These are phyloP conservation scores for Prunus fruticosa DNA, from an alignment of 306 rosid species.

Conservation along the genomic window DNA sequence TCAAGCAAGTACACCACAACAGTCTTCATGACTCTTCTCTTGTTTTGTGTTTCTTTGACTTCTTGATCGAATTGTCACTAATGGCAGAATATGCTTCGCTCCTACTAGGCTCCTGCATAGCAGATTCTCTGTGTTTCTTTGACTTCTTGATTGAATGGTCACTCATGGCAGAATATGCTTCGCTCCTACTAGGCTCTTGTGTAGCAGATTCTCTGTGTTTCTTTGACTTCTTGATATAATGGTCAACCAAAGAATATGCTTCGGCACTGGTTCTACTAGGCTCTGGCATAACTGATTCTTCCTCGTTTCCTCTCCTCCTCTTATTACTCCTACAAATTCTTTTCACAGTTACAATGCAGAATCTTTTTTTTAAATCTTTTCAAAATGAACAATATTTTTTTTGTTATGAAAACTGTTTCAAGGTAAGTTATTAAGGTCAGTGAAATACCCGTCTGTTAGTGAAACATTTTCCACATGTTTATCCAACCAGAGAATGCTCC, in stretches of 20 bases:
- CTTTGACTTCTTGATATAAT: slow-evolving; percentile 11
- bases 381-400: neutral
- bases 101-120: no score
- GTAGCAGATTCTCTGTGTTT: neutral
- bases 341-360: neutral
- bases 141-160: neutral
- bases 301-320: slow-evolving; percentile 47
- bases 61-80: no score
- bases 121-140: neutral
- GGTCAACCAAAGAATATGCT: neutral
- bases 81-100: no score
- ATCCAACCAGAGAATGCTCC: slow-evolving; percentile 70
- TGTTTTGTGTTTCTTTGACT: no score
- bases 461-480: slow-evolving; percentile 42
- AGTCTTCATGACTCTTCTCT: slow-evolving; percentile 1
- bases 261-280: neutral
- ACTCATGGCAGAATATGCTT: no score
- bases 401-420: neutral
- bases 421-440: slow-evolving; percentile 4
- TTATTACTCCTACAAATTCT: slow-evolving; percentile 34
- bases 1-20: neutral
- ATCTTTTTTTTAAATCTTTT: neutral
- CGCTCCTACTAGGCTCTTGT: no score
- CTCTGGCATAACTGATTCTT: slow-evolving; percentile 21
- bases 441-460: slow-evolving; percentile 40